These are phyloP conservation scores for Butyriboletus loyo DNA, from an alignment of 768 basidiomycete genomes.

Conservation along the genomic window DNA sequence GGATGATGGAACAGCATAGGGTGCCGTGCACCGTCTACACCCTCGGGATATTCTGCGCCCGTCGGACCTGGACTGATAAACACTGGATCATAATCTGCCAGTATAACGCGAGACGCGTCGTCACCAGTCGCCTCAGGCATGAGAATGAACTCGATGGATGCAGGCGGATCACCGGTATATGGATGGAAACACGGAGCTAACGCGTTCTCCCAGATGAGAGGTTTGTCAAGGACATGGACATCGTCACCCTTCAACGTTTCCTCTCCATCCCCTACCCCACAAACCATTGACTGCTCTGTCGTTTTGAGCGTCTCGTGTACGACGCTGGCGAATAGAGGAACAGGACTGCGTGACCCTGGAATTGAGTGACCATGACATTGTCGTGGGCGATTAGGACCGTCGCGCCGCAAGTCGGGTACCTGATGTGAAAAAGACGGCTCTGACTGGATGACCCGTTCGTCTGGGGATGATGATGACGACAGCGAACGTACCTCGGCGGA, in stretches of 20 bases:
- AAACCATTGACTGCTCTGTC: neutral
- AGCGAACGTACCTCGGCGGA: neutral
- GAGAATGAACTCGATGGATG: constrained; percentile 15
- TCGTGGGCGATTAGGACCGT: neutral
- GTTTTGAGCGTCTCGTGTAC: neutral
- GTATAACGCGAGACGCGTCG: neutral
- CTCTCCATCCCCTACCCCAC: neutral
- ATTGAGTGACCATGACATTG: neutral
- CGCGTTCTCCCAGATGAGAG: neutral
- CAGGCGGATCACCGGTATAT: constrained; percentile 55
- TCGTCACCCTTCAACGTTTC: neutral
- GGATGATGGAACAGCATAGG: neutral
- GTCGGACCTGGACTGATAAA: neutral
- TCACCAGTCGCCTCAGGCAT: neutral
- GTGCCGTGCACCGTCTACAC: neutral
- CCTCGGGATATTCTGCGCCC: neutral
- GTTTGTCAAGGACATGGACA: neutral
- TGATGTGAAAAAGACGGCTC: neutral
- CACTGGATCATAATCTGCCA: neutral
- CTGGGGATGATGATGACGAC: neutral
- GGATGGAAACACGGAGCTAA: neutral
- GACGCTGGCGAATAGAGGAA: neutral
- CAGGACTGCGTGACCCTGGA: neutral
- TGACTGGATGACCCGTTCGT: no score
- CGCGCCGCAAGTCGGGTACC: neutral